Conservation (phyloP, 1,139 yeast species). For the Blastobotrys capitulatus region DNA sequence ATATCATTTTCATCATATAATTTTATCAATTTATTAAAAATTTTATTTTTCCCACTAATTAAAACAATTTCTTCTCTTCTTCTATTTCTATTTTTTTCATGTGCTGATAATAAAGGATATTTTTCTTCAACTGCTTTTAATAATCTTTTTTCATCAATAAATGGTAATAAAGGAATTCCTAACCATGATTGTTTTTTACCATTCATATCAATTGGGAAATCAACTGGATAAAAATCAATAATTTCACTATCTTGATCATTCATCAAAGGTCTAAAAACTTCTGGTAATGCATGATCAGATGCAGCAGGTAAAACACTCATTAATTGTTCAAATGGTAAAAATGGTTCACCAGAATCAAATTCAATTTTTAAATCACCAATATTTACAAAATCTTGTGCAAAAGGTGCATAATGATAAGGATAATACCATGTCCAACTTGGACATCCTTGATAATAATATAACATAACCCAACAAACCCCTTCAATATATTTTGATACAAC, state of each 20-base stretch:
- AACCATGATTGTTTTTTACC: constrained; percentile 96
- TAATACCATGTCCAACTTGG: constrained; percentile 99
- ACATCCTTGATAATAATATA: constrained; percentile 95
- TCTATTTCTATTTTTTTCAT: constrained; percentile 61
- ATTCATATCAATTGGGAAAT: constrained; percentile 88
- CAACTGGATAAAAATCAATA: constrained; percentile 86
- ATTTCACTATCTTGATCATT: constrained; percentile 73
- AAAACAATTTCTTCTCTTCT: constrained; percentile 33
- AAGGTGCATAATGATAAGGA: constrained; percentile 97
- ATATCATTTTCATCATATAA: constrained; percentile 15
- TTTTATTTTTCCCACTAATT: constrained; percentile 24
- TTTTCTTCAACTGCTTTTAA: constrained; percentile 59
- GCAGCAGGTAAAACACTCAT: constrained; percentile 98
- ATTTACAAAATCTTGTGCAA: constrained; percentile 76
- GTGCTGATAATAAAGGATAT: constrained; percentile 58
- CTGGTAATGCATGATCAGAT: constrained; percentile 86
- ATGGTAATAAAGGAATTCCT: constrained; percentile 85
- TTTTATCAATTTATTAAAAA: constrained; percentile 23
- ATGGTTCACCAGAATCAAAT: constrained; percentile 73
- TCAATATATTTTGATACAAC: constrained; percentile 77
- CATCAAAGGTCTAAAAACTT: constrained; percentile 79
- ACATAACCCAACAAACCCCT: constrained; percentile 92
- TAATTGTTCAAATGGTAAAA: constrained; percentile 89
- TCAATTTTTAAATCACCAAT: constrained; percentile 46
- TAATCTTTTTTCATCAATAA: constrained; percentile 78